Percentiles rank a stretch among this genome's conserved stretches.
These are phyloP conservation scores for Yarrowia alimentaria DNA, from an alignment of 805 yeast genomes.

Conservation along the genomic window DNA sequence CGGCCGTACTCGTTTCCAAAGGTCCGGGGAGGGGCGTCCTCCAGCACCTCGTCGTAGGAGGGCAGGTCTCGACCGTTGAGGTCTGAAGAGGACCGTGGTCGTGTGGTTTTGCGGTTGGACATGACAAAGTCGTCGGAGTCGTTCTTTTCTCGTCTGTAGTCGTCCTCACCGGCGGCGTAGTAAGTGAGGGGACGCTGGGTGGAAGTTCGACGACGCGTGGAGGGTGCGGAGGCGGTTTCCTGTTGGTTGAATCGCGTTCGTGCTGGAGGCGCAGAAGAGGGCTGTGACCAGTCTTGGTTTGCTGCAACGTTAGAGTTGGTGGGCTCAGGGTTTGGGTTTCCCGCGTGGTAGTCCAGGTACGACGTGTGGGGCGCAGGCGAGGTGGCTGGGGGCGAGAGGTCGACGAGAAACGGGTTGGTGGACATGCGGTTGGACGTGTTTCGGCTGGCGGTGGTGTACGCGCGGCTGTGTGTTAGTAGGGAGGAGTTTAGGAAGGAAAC, in stretches of 20 bases:
- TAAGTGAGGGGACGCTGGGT: conserved; percentile 16
- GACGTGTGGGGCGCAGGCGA: no score
- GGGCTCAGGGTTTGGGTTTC: no score
- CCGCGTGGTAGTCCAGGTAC: no score
- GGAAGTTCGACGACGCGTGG: not conserved
- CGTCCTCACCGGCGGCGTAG: conserved; percentile 13
- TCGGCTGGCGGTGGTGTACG: conserved; percentile 18
- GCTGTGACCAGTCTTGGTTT: conserved; percentile 19
- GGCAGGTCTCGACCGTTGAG: conserved; percentile 17
- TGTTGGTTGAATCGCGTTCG: conserved; percentile 18
- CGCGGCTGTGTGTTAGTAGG: conserved; percentile 24
- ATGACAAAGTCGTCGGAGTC: conserved; percentile 1
- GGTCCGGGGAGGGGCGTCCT: conserved; percentile 26
- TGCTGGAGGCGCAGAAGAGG: conserved; percentile 14
- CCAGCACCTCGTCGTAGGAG: conserved; percentile 22
- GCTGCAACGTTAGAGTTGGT: conserved; percentile 26
- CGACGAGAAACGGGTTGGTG: conserved; percentile 22
- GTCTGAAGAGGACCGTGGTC: conserved; percentile 21
- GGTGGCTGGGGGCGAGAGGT: conserved; percentile 4
- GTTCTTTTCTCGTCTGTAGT: conserved; percentile 1
- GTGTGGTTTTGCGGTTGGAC: conserved; percentile 12
- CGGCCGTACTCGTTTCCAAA: conserved; percentile 22
- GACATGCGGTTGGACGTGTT: conserved; percentile 21
- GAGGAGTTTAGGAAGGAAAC: conserved; percentile 1
- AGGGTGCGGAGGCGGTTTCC: not conserved